These are phyloP conservation scores for Microcera coccophila DNA, from an alignment of 2,329 filamentous ascomycete genomes.

Conservation along the genomic window DNA sequence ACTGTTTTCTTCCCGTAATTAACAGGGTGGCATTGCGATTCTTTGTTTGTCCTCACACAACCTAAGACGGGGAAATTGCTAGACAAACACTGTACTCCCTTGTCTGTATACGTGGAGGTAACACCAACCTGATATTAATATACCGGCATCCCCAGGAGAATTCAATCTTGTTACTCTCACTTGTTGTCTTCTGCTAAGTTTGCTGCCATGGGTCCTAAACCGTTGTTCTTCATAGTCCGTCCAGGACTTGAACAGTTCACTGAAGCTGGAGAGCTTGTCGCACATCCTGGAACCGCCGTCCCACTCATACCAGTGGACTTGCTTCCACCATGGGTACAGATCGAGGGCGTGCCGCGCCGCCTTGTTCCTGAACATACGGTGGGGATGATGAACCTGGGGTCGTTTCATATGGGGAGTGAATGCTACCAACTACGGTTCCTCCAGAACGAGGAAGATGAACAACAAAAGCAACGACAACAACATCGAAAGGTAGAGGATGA, in stretches of 20 bases:
- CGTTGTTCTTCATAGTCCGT: conserved; percentile 42
- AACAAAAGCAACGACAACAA: background rate
- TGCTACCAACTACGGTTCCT: conserved; percentile 18
- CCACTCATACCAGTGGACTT: conserved; percentile 54
- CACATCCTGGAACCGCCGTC: conserved; percentile 38
- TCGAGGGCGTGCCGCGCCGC: conserved; percentile 42
- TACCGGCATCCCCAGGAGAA: too few relatives aligned
- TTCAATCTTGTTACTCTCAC: too few relatives aligned
- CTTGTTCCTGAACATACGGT: conserved; percentile 36
- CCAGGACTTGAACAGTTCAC: conserved; percentile 28
- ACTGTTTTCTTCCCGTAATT: background rate
- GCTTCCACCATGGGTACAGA: conserved; percentile 44
- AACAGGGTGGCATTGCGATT: background rate
- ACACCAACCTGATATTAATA: background rate
- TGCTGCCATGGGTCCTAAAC: conserved; percentile 19
- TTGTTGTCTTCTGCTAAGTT: background rate
- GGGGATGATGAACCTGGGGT: conserved; percentile 39
- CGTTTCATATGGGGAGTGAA: conserved; percentile 17
- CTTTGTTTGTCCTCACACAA: background rate
- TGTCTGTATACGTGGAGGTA: background rate
- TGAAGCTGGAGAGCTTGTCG: conserved; percentile 17
- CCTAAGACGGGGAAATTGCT: background rate
- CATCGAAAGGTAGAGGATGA: background rate
- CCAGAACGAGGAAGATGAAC: conserved; percentile 1
- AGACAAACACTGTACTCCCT: background rate